Conservation (phyloP, 768 basidiomycete genomes). For the Suillus subaureus region DNA sequence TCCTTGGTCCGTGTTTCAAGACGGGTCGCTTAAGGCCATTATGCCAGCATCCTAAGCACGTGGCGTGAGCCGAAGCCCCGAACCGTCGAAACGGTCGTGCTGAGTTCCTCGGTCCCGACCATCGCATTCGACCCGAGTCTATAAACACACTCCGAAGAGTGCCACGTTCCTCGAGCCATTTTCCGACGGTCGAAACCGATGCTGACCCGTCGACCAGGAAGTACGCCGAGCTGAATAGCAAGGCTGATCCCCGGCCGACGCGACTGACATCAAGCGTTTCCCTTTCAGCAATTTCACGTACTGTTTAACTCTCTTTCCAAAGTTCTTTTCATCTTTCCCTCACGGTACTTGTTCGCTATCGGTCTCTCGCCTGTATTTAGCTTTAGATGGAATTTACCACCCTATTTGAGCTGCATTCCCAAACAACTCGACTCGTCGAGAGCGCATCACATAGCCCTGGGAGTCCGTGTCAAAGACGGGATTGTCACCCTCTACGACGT, state of each 20-base stretch:
- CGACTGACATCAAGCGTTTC: conserved; percentile 76
- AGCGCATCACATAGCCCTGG: conserved; percentile 67
- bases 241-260: conserved; percentile 56
- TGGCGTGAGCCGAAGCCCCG: conserved; percentile 51
- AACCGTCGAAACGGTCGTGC: conserved; percentile 48
- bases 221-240: conserved; percentile 36
- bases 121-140: conserved; percentile 55
- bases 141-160: conserved; percentile 65
- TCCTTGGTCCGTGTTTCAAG: conserved; percentile 88
- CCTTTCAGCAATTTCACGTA: conserved; percentile 83
- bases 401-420: conserved; percentile 82
- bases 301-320: conserved; percentile 81
- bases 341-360: conserved; percentile 84
- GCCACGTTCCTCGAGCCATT: conserved; percentile 65
- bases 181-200: conserved; percentile 63
- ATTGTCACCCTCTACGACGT: conserved; percentile 81
- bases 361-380: conserved; percentile 83
- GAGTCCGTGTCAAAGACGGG: conserved; percentile 62
- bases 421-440: conserved; percentile 84
- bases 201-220: conserved; percentile 64
- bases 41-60: conserved; percentile 75
- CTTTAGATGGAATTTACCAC: conserved; percentile 86
- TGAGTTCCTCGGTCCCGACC: conserved; percentile 65
- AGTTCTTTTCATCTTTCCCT: conserved; percentile 85
- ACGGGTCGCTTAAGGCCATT: conserved; percentile 81